Conservation (phyloP, 306 rosid genomes). For the Vachellia collinsii region DNA sequence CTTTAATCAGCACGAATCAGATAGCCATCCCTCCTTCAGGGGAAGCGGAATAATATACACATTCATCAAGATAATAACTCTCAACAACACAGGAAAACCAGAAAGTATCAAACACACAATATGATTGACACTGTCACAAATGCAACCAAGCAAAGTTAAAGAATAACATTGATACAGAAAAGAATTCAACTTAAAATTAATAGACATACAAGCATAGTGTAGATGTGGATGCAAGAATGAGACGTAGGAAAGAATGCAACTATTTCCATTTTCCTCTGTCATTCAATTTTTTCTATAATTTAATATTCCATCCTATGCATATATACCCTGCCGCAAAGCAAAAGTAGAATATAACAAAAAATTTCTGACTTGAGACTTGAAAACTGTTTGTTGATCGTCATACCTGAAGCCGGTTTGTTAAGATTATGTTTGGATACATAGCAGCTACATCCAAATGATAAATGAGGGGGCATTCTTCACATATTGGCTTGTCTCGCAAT, state of each 20-base stretch:
- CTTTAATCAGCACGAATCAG: neutral
- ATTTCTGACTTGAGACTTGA: neutral
- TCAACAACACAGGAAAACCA: constrained; percentile 18
- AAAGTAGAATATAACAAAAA: constrained; percentile 8
- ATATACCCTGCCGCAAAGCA: constrained; percentile 37
- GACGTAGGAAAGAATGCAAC: constrained; percentile 9
- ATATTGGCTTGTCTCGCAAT: constrained; percentile 75
- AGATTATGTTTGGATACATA: constrained; percentile 96
- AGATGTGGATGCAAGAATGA: neutral
- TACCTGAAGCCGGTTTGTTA: constrained; percentile 99
- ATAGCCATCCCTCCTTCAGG: constrained; percentile 1
- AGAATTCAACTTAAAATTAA: constrained; percentile 4
- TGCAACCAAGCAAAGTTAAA: constrained; percentile 22
- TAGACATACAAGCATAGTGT: neutral
- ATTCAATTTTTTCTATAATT: constrained; percentile 20
- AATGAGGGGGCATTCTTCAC: constrained; percentile 93
- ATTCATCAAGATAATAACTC: constrained; percentile 23
- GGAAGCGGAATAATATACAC: constrained; percentile 19
- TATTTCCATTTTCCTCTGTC: constrained; percentile 14
- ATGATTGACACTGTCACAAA: neutral
- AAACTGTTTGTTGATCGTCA: constrained; percentile 22
- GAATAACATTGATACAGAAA: constrained; percentile 10
- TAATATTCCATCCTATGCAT: constrained; percentile 8
- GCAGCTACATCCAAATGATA: constrained; percentile 99
- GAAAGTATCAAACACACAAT: neutral